Percentiles rank a stretch among this genome's conserved stretches.
These are phyloP conservation scores for Anacardium occidentale DNA, from an alignment of 345 rosid genomes.

Conservation along the genomic window DNA sequence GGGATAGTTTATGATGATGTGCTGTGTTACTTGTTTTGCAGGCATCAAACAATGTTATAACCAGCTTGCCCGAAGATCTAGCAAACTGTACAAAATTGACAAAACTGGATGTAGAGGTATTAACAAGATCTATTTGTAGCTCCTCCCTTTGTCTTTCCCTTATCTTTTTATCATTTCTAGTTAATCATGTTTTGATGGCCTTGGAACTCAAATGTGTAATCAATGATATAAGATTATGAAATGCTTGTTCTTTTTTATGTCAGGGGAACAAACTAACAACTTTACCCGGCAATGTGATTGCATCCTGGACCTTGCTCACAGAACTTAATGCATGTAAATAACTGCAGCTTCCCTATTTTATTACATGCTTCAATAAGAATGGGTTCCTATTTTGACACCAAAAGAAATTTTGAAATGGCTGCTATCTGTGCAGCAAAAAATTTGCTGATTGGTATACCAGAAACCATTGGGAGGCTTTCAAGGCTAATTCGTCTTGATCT, in stretches of 20 bases:
- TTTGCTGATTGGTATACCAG: slow-evolving; percentile 64
- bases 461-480: slow-evolving; percentile 69
- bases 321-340: slow-evolving; percentile 83
- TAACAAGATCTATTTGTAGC: not conserved
- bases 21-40: slow-evolving; percentile 27
- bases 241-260: slow-evolving; percentile 9
- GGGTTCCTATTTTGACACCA: slow-evolving; percentile 5
- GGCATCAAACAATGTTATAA: slow-evolving; percentile 75
- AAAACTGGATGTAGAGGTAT: slow-evolving; percentile 88
- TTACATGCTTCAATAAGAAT: not conserved
- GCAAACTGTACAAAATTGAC: slow-evolving; percentile 63
- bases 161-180: not conserved
- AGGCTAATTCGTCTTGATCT: slow-evolving; percentile 86
- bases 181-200: not conserved
- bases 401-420: slow-evolving; percentile 12
- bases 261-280: slow-evolving; percentile 82
- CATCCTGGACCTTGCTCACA: slow-evolving; percentile 72
- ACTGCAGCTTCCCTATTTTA: not conserved
- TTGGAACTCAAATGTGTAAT: not conserved
- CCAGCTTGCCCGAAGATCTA: slow-evolving; percentile 70
- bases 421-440: slow-evolving; percentile 62
- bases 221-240: not conserved
- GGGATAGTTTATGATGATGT: not conserved
- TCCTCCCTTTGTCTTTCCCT: not conserved
- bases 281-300: slow-evolving; percentile 56